Base-by-base conservation (phyloP, 2,329 filamentous ascomycete species). In the Aspergillus novoparasiticus region DNA sequence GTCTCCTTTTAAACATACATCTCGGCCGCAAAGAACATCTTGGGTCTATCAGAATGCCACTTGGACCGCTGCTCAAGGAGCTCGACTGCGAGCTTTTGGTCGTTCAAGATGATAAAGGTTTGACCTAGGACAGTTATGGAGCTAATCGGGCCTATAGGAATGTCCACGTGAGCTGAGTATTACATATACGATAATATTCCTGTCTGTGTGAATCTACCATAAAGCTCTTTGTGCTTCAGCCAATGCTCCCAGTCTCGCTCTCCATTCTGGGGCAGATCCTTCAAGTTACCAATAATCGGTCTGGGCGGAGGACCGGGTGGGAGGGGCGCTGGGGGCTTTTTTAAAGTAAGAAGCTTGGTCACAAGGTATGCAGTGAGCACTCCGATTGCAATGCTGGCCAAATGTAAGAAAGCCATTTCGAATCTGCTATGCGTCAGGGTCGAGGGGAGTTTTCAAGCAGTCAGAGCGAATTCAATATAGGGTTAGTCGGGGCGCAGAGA, bases 1-100 rank as follows among this genome's bases (percentile, higher is more conserved):
- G 26, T 28, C 26, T 8, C 6, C 26, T 1, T 28, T 28, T 50
- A 30, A 19, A 60, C 72, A 30, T 67, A 80, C 76, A 79, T 73
- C 30, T 79, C 70, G 12, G 32, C 14, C 14, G 60, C 62, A 43
- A 76, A 75, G 10, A 58, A 58, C 63, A 68, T 61, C 6, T 64
- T 48, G 2, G 72, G 72, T 12, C 73, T 66, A 28, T 55, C 51
- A 4, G 51, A 55, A 23, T 39, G 32, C 51, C 51, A 55, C 21
- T 55, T 55, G 14, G 51, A 55, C 2, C 51, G n/a, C n/a, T 55
- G 21, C 6, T 55, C 51, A 11, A 55, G 26, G 16, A 55, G 51
- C 6, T 55, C 51, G 1, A 55, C 32, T 23, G 51, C 51, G 21
- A 55, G 34, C 36, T 26, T 34, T 0, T 5, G 12, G 6, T 55